A percentile compares a stretch with the other conserved stretches of the same genome.
phyloP scores from a whole-genome alignment of 148 eudicot species.

The Silene uniflora region DNA sequence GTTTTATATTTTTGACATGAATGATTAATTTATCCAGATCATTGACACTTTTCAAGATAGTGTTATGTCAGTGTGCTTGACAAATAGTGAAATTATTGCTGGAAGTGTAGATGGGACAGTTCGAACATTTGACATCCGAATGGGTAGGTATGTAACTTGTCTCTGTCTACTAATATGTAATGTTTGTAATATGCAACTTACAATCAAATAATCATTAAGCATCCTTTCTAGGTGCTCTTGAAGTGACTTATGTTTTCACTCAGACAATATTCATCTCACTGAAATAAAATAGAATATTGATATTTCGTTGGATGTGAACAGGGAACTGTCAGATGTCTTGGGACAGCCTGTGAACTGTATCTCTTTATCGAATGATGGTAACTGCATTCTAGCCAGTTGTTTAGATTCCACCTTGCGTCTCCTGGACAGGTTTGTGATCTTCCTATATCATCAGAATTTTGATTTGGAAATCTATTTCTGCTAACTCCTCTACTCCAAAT shows the following conservation, averaged over 20 bases:
- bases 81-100: constrained; percentile 85
- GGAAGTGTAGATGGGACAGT: constrained; percentile 99
- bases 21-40: constrained; percentile 43
- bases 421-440: constrained; percentile 62
- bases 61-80: constrained; percentile 88
- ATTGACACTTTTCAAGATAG: constrained; percentile 83
- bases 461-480: neutral
- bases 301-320: constrained; percentile 22
- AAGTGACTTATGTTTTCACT: neutral
- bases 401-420: constrained; percentile 91
- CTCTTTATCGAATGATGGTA: constrained; percentile 83
- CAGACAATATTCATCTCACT: neutral
- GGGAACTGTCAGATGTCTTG: constrained; percentile 83
- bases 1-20: neutral
- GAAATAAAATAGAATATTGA: neutral
- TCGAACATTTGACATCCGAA: constrained; percentile 91
- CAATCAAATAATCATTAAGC: neutral
- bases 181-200: neutral
- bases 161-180: neutral
- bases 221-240: neutral
- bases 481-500: constrained; percentile 10
- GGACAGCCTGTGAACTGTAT: constrained; percentile 96
- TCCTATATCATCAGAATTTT: constrained; percentile 4
- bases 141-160: constrained; percentile 69
- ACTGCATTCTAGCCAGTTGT: constrained; percentile 88